Conservation (phyloP, 129 eudicot species). For the Centella asiatica region DNA sequence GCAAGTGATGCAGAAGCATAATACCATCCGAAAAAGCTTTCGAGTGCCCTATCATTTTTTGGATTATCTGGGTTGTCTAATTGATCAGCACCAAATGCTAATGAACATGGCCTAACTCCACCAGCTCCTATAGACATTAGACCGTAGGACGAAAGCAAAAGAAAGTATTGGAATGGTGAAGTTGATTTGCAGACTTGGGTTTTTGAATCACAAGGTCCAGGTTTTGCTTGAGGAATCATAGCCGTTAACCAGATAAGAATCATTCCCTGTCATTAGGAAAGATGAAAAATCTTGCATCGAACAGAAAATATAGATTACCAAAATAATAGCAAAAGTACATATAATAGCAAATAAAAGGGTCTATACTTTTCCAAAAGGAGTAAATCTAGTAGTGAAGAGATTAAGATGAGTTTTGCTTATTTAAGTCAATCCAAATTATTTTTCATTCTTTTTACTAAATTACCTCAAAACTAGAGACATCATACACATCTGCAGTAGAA, state of each 20-base stretch:
- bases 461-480: too few species aligned
- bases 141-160: conserved; percentile 41
- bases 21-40: conserved; percentile 66
- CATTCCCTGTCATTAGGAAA: conserved; percentile 58
- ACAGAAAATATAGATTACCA: too few species aligned
- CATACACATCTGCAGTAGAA: too few species aligned
- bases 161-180: conserved; percentile 28
- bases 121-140: conserved; percentile 88
- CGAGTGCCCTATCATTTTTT: conserved; percentile 35
- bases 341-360: too few species aligned
- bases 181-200: conserved; percentile 35
- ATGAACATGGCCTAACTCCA: conserved; percentile 68
- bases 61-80: conserved; percentile 35
- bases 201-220: conserved; percentile 31
- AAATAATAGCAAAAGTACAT: too few species aligned
- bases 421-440: too few species aligned
- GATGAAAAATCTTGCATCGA: too few species aligned
- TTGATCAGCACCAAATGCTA: conserved; percentile 86
- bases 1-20: conserved; percentile 40
- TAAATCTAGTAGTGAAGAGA: too few species aligned
- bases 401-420: too few species aligned
- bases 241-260: conserved; percentile 66
- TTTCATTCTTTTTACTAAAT: too few species aligned
- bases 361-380: too few species aligned
- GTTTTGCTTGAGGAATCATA: conserved; percentile 38